Conservation (phyloP, 1,139 yeast species). For the Suhomyces coccinellae region DNA sequence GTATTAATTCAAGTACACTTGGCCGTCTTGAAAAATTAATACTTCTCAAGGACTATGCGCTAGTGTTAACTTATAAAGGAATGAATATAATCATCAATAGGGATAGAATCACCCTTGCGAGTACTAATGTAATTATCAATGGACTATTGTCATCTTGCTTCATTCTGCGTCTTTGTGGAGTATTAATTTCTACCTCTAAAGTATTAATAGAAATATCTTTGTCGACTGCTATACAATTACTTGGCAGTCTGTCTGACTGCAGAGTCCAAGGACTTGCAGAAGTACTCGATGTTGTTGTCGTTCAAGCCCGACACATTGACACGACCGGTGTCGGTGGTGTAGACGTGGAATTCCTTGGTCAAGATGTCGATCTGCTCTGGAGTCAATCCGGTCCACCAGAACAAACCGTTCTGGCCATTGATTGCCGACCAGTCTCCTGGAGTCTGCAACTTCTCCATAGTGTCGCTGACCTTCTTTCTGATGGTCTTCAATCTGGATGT, state of each 20-base stretch:
- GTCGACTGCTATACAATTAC: not conserved
- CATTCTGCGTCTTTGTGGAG: too few relatives aligned
- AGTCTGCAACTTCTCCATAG: slow-evolving; percentile 33
- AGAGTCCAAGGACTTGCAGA: slow-evolving; percentile 37
- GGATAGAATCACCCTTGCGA: too few relatives aligned
- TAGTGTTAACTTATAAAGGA: too few relatives aligned
- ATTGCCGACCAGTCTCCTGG: slow-evolving; percentile 47
- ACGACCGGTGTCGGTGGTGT: slow-evolving; percentile 40
- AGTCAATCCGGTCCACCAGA: slow-evolving; percentile 46
- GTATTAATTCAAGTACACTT: too few relatives aligned
- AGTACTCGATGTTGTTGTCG: slow-evolving; percentile 35
- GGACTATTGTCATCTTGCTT: too few relatives aligned
- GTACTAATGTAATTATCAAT: too few relatives aligned
- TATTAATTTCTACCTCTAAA: too few relatives aligned
- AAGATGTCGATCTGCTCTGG: slow-evolving; percentile 32
- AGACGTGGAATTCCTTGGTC: slow-evolving; percentile 37
- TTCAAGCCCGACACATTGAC: slow-evolving; percentile 48
- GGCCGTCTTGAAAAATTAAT: too few relatives aligned
- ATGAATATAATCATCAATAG: too few relatives aligned
- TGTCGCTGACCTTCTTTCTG: slow-evolving; percentile 29
- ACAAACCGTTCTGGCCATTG: slow-evolving; percentile 40
- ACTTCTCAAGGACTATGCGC: too few relatives aligned
- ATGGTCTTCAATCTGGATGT: slow-evolving; percentile 32
- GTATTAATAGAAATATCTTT: too few relatives aligned
- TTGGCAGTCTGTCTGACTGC: slow-evolving; percentile 32